Evolutionary conservation across 2,329 filamentous ascomycete genomes (phyloP).

Genomic region (Cercospora berteroae): DNA sequence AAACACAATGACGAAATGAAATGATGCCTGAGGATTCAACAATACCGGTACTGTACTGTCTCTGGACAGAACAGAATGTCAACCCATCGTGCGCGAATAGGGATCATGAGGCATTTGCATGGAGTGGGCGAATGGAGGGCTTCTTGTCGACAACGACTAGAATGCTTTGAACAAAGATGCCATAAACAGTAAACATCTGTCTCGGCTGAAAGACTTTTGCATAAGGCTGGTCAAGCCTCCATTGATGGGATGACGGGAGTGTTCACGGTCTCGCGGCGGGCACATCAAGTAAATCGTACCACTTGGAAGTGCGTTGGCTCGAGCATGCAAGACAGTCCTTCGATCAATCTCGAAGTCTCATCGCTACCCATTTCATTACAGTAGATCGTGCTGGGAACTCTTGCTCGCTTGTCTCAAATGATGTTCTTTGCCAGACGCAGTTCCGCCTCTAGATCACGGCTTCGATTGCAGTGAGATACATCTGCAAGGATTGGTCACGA

Average conservation of each 20-base stretch:
- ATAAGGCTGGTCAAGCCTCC: not conserved
- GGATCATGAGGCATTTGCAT: not conserved
- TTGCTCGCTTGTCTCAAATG: not conserved
- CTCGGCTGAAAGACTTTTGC: not conserved
- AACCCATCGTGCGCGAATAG: not conserved
- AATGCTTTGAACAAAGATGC: not conserved
- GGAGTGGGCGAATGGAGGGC: not conserved
- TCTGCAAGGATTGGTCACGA: not conserved
- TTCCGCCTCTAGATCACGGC: not conserved
- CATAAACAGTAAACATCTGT: not conserved
- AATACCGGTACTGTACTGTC: not conserved
- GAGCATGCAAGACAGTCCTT: not conserved
- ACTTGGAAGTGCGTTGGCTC: not conserved
- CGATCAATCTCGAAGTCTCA: not conserved
- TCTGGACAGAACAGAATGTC: not conserved
- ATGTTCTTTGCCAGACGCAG: not conserved
- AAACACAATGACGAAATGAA: not conserved
- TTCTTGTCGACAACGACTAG: not conserved
- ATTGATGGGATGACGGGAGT: not conserved
- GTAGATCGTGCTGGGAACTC: not conserved
- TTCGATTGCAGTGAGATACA: not conserved
- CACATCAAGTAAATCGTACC: not conserved
- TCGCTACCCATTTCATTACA: not conserved
- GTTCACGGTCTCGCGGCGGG: not conserved
- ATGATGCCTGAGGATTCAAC: not conserved